Percentiles rank a stretch among this genome's conserved stretches.
Conservation (phyloP, 768 basidiomycete genomes). For the Rubroboletus pulcherrimus region DNA sequence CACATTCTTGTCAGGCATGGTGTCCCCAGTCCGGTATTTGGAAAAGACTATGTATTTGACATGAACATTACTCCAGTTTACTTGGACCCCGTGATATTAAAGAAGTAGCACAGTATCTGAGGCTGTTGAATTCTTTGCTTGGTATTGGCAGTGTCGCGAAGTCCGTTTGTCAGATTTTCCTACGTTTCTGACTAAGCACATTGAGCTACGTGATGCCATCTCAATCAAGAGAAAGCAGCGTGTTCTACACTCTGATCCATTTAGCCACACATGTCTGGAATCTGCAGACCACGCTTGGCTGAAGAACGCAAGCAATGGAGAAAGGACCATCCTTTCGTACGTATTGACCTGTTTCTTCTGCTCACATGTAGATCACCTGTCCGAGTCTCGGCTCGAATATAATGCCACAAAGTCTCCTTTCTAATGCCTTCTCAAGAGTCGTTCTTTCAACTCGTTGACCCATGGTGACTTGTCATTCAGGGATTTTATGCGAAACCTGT, state of each 20-base stretch:
- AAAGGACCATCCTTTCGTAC: slow-evolving; percentile 97
- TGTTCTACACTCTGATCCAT: background rate
- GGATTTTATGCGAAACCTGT: slow-evolving; percentile 95
- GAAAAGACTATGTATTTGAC: slow-evolving; percentile 20
- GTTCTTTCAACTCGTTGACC: slow-evolving; percentile 5
- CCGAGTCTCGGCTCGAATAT: background rate
- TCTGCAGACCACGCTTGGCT: slow-evolving; percentile 86
- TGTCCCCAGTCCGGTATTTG: slow-evolving; percentile 13
- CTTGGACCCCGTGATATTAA: slow-evolving; percentile 6
- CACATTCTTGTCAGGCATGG: slow-evolving; percentile 13
- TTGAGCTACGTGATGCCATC: background rate
- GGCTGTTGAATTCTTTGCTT: background rate
- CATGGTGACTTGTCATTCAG: slow-evolving; percentile 38
- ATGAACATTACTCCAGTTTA: slow-evolving; percentile 19
- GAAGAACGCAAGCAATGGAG: slow-evolving; percentile 99
- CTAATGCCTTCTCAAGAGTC: background rate
- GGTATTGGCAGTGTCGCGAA: background rate
- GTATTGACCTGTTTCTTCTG: slow-evolving; percentile 30
- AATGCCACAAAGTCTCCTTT: slow-evolving; percentile 1
- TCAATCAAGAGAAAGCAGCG: background rate
- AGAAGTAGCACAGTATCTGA: background rate
- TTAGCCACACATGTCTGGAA: slow-evolving; percentile 62
- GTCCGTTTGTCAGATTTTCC: background rate
- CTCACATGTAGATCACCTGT: slow-evolving; percentile 1
- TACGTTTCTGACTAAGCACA: slow-evolving; percentile 20